These are phyloP conservation scores for Hypomontagnella submonticulosa DNA, from an alignment of 495 filamentous ascomycete genomes.

Conservation along the genomic window DNA sequence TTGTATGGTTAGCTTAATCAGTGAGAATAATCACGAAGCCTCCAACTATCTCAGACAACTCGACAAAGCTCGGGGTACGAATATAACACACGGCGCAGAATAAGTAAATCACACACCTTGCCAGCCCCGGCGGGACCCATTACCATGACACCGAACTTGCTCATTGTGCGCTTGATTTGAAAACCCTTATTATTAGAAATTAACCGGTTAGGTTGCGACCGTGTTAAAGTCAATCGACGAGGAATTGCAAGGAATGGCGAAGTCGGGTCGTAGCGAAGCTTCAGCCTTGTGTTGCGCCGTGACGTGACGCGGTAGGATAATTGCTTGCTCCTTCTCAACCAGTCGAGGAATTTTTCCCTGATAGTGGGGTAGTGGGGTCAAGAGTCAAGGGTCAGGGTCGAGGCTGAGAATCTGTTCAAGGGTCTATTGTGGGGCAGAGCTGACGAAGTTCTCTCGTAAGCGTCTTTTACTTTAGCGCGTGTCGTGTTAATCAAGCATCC, in stretches of 20 bases:
- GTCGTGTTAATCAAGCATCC: not conserved
- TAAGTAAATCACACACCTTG: conserved; percentile 66
- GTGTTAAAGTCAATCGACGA: not conserved
- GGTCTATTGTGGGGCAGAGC: conserved; percentile 25
- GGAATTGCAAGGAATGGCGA: not conserved
- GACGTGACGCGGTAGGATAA: conserved; percentile 14
- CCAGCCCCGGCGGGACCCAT: conserved; percentile 93
- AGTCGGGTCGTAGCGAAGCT: conserved; percentile 15
- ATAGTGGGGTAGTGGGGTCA: conserved; percentile 34
- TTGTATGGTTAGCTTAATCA: conserved; percentile 19
- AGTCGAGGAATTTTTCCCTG: conserved; percentile 27
- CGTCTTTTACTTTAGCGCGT: conserved; percentile 3
- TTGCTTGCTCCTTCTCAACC: conserved; percentile 2
- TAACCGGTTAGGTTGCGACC: not conserved
- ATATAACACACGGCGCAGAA: not conserved
- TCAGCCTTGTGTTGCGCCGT: conserved; percentile 36
- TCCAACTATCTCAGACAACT: not conserved
- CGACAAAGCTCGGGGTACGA: not conserved
- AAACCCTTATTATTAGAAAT: not conserved
- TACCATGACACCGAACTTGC: conserved; percentile 92
- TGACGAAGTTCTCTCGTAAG: conserved; percentile 36
- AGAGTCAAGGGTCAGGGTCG: conserved; percentile 16
- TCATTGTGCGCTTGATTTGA: conserved; percentile 68
- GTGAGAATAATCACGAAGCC: not conserved
- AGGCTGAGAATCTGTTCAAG: conserved; percentile 1